Conservation (phyloP, 441 rosid genomes). For the Macaranga tanarius region DNA sequence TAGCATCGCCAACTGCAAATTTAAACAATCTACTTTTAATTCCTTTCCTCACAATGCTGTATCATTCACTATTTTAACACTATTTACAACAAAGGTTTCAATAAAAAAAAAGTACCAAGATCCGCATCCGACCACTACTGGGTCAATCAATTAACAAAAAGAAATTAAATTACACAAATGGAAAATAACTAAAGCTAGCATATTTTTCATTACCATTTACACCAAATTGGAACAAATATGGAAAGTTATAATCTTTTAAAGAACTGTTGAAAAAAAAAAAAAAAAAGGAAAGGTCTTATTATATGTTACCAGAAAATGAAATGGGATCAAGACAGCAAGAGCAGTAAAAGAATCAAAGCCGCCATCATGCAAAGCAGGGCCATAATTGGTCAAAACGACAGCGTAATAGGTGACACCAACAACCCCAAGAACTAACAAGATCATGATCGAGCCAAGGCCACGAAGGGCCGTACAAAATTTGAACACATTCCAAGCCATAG, state of each 20-base stretch:
- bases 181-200: not conserved
- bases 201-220: not conserved
- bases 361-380: slow-evolving; percentile 65
- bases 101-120: not conserved
- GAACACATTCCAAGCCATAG: slow-evolving; percentile 99
- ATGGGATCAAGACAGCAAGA: slow-evolving; percentile 56
- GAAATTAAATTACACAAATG: not conserved
- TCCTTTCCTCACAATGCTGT: slow-evolving; percentile 2
- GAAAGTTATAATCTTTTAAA: not conserved
- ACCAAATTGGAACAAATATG: not conserved
- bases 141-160: not conserved
- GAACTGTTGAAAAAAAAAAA: not conserved
- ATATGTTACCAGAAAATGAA: slow-evolving; percentile 65
- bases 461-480: slow-evolving; percentile 87
- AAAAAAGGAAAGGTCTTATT: not conserved
- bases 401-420: slow-evolving; percentile 92
- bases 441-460: slow-evolving; percentile 96
- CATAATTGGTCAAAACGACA: slow-evolving; percentile 79
- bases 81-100: slow-evolving; percentile 11
- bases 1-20: slow-evolving; percentile 70
- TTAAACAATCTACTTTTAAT: slow-evolving; percentile 21
- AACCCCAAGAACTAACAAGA: slow-evolving; percentile 82
- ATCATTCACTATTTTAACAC: slow-evolving; percentile 1
- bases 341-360: slow-evolving; percentile 60
- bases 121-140: not conserved